Base-by-base conservation (phyloP, 2,329 filamentous ascomycete genomes). In the Sarocladiaceae sp. region DNA sequence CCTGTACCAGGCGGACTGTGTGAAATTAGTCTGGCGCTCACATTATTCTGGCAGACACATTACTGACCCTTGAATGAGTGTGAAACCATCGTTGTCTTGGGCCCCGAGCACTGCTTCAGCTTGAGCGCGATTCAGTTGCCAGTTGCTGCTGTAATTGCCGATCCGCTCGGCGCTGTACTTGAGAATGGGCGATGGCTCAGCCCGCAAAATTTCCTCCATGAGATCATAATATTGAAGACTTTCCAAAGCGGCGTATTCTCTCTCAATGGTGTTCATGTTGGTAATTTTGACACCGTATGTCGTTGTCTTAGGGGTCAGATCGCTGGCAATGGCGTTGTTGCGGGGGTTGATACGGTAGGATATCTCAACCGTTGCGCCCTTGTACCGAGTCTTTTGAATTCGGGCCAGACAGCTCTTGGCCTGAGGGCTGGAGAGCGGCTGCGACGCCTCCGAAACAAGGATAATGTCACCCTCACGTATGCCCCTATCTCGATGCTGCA, bases 51-150 rank as follows among this genome's bases (percentile, higher is more conserved):
- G 72, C n/a, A 65, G 11, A 13, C 13, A 31, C 13, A 37, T 23
- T 48, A 62, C 75, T 65, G 75, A 86, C 82, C 88, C 94, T 71
- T 99, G 94, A 60, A 99, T 91, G 55, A 99, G 75, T 3, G 94
- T 97, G 64, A 99, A 99, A 0, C 90, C 95, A 69, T 97, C 94
- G 60, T 99, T 99, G 62, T 96, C 92, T 53, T 92, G 82, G 12
- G 92, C 93, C 51, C 93, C 95, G 57, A 94, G 82, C 55, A 99
- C 90, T 7, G 94, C 94, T 67, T 89, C 88, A 3, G 93, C 90
- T 65, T 99, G 94, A 5, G 91, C 94, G 37, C 77, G 76, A 65
- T 99, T 99, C 53, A 99, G 81, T 20, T 82, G 80, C 71, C 96
- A 97, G 53, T 87, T 92, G 22, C 80, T 74, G 68, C 87, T 85